A percentile compares a stretch with the other conserved stretches of the same genome.
These are phyloP conservation scores for Tetrapyrgos nigripes DNA, from an alignment of 1,284 basidiomycete species.

Conservation along the genomic window DNA sequence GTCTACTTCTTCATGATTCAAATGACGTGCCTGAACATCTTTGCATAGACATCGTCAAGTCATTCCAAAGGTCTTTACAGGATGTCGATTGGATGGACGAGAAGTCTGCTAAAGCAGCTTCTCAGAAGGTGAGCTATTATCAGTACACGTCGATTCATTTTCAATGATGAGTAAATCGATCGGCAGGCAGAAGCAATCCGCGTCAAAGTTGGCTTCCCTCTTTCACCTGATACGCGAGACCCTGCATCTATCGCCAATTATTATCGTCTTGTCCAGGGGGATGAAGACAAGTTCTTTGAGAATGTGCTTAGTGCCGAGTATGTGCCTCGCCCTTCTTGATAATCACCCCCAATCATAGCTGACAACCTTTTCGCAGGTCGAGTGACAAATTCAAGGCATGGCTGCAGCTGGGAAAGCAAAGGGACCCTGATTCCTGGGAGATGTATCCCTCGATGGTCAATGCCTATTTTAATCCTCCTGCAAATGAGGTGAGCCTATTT, in stretches of 20 bases:
- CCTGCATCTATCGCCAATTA: constrained; percentile 77
- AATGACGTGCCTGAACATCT: neutral
- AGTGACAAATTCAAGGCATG: constrained; percentile 72
- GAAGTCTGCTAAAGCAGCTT: constrained; percentile 81
- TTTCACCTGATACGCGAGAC: constrained; percentile 82
- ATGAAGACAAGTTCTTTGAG: constrained; percentile 80
- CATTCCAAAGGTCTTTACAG: constrained; percentile 84
- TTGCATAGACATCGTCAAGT: constrained; percentile 72
- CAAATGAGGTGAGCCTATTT: constrained; percentile 65
- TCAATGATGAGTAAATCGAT: neutral
- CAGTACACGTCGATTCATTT: neutral
- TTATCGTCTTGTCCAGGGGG: constrained; percentile 76
- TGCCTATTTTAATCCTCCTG: constrained; percentile 82
- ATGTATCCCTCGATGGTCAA: constrained; percentile 87
- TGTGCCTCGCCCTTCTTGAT: constrained; percentile 26
- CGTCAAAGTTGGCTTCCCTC: constrained; percentile 90
- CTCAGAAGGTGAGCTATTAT: constrained; percentile 71
- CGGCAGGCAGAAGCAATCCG: constrained; percentile 75
- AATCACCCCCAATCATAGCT: constrained; percentile 4
- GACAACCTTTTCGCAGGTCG: constrained; percentile 43
- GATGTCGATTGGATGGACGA: constrained; percentile 93
- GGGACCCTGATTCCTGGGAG: constrained; percentile 85
- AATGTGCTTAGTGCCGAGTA: constrained; percentile 78
- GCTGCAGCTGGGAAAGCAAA: constrained; percentile 75
- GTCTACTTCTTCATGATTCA: constrained; percentile 9